These are phyloP conservation scores for Dendrostoma leiphaemia DNA, from an alignment of 2,329 filamentous ascomycete genomes.

Conservation along the genomic window DNA sequence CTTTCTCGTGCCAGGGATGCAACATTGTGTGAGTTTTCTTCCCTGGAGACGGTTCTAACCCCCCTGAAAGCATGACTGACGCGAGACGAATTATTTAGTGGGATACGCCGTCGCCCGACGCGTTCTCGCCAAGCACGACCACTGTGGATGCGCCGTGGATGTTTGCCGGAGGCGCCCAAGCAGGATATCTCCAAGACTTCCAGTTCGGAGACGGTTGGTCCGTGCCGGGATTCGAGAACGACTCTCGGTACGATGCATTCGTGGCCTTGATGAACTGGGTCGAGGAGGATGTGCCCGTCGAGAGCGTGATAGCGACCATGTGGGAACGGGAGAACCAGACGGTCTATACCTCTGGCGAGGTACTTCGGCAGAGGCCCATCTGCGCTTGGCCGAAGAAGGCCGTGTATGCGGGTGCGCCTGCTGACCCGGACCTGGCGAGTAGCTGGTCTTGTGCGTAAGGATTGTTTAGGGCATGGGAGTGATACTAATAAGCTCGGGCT, in stretches of 20 bases:
- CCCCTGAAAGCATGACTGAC: neutral
- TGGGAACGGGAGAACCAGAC: constrained; percentile 15
- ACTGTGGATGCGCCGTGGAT: constrained; percentile 31
- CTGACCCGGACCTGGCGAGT: constrained; percentile 2
- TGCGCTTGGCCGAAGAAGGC: constrained; percentile 25
- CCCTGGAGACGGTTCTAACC: too few species aligned
- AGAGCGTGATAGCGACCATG: constrained; percentile 17
- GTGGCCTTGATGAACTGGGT: constrained; percentile 21
- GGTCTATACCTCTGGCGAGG: constrained; percentile 18
- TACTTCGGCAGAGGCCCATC: constrained; percentile 22
- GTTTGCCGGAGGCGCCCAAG: constrained; percentile 29
- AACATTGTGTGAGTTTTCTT: constrained; percentile 33
- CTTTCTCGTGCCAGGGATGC: constrained; percentile 49
- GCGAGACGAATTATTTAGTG: neutral
- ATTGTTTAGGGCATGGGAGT: too few species aligned
- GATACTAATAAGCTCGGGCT: too few species aligned
- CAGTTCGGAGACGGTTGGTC: constrained; percentile 21
- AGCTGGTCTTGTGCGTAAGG: constrained; percentile 6
- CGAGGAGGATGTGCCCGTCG: constrained; percentile 19
- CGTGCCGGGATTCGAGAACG: constrained; percentile 23
- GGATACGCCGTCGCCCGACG: constrained; percentile 5
- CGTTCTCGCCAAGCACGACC: constrained; percentile 18
- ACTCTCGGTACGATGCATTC: constrained; percentile 31
- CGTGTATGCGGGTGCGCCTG: constrained; percentile 1
- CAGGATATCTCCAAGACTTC: constrained; percentile 14